Evolutionary conservation across 805 yeast species (phyloP).

Genomic region (Jamesozyma hellenica): DNA sequence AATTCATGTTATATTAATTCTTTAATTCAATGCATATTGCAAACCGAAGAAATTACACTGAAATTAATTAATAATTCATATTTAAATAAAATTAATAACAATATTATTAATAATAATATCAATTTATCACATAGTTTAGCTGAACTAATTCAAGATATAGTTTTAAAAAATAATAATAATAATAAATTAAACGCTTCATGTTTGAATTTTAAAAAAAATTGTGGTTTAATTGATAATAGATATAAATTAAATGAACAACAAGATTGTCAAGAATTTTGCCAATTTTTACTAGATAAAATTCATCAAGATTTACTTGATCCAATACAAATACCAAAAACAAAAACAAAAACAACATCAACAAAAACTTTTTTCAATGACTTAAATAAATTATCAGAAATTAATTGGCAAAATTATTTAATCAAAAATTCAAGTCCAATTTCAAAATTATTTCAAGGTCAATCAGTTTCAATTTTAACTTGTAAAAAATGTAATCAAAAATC

Average conservation of each 20-base stretch:
- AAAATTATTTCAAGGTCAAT: conserved; percentile 82
- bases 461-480: conserved; percentile 68
- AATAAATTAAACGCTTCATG: not conserved
- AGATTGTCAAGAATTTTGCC: conserved; percentile 87
- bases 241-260: conserved; percentile 81
- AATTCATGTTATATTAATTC: conserved; percentile 93
- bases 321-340: not conserved
- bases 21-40: conserved; percentile 73
- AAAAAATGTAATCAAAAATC: conserved; percentile 64
- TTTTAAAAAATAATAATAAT: conserved; percentile 26
- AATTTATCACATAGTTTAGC: conserved; percentile 59
- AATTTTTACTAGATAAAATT: conserved; percentile 76
- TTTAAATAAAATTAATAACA: not conserved
- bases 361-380: conserved; percentile 27
- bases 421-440: conserved; percentile 73
- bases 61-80: conserved; percentile 1
- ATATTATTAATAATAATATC: not conserved
- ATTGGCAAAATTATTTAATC: conserved; percentile 82
- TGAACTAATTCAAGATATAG: conserved; percentile 45
- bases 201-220: conserved; percentile 47
- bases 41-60: conserved; percentile 53
- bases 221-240: conserved; percentile 62
- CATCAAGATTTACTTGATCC: conserved; percentile 68
- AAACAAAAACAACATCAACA: not conserved
- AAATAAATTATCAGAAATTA: conserved; percentile 44